Evolutionary conservation across 805 yeast genomes (phyloP).

Genomic region (Saccharomycopsis lassenensis): DNA sequence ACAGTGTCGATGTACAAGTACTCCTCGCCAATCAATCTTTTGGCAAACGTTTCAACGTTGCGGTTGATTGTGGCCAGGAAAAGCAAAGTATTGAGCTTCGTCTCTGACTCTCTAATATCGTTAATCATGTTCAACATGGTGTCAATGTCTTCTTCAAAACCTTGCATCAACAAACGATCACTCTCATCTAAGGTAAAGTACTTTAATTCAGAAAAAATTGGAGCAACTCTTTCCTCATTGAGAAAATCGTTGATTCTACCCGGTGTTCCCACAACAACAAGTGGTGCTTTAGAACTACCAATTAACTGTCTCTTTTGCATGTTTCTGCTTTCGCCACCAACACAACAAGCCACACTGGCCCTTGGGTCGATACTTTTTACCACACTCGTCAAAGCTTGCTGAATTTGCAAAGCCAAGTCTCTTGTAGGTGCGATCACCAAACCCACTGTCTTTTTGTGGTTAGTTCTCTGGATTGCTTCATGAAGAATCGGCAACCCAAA

Average conservation of each 20-base stretch:
- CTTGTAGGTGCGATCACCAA: conserved; percentile 82
- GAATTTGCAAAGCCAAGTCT: conserved; percentile 50
- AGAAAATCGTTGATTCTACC: conserved; percentile 68
- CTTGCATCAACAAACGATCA: conserved; percentile 73
- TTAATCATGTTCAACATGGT: conserved; percentile 30
- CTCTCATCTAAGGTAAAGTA: conserved; percentile 84
- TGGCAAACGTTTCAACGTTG: conserved; percentile 56
- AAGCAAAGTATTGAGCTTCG: conserved; percentile 49
- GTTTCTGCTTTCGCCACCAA: conserved; percentile 51
- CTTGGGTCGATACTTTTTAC: too few species aligned
- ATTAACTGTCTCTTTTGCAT: conserved; percentile 25
- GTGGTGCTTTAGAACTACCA: conserved; percentile 35
- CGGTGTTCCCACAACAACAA: conserved; percentile 79
- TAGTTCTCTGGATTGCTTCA: conserved; percentile 29
- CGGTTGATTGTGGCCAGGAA: conserved; percentile 84
- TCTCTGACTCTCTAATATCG: too few species aligned
- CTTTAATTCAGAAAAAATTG: conserved; percentile 35
- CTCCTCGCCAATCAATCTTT: conserved; percentile 38
- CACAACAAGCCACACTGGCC: too few species aligned
- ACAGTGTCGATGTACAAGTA: conserved; percentile 65
- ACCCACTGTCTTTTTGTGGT: conserved; percentile 41
- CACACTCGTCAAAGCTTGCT: too few species aligned
- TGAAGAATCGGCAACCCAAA: conserved; percentile 75
- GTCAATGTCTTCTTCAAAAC: conserved; percentile 57
- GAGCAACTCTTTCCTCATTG: conserved; percentile 32